Evolutionary conservation across 192 early-diverging fungal species (phyloP).

Genomic region (Paraglomus brasilianum): DNA sequence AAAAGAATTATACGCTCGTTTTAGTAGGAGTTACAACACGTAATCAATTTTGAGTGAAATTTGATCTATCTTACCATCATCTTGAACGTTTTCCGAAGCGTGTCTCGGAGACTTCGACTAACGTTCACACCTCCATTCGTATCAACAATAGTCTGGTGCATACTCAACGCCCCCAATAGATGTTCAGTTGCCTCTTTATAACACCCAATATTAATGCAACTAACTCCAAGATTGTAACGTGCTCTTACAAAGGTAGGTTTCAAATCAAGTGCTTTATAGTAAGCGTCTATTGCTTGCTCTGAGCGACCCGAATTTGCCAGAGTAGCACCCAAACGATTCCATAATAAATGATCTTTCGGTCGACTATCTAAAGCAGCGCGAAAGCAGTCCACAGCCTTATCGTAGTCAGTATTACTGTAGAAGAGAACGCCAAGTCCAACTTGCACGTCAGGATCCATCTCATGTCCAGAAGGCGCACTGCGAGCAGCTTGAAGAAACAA

Average conservation of each 20-base stretch:
- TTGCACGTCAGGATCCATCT: slow-evolving; percentile 91
- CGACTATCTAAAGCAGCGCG: slow-evolving; percentile 80
- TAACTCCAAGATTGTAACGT: slow-evolving; percentile 95
- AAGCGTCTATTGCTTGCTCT: slow-evolving; percentile 86
- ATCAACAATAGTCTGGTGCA: slow-evolving; percentile 60
- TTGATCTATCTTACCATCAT: slow-evolving; percentile 50
- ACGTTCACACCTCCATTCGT: slow-evolving; percentile 53
- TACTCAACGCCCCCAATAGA: slow-evolving; percentile 79
- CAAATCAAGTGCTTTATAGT: slow-evolving; percentile 89
- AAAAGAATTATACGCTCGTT: background rate
- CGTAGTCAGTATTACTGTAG: slow-evolving; percentile 85
- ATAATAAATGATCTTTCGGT: slow-evolving; percentile 88
- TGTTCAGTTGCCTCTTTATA: slow-evolving; percentile 93
- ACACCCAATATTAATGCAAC: slow-evolving; percentile 90
- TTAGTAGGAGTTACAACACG: background rate
- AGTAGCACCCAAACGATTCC: slow-evolving; percentile 97
- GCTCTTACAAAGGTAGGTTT: slow-evolving; percentile 95
- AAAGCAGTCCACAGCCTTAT: slow-evolving; percentile 98
- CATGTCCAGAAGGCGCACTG: slow-evolving; percentile 44
- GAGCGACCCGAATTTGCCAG: slow-evolving; percentile 82
- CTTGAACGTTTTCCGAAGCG: slow-evolving; percentile 55
- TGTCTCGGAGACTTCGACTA: slow-evolving; percentile 64
- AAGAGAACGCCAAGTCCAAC: slow-evolving; percentile 94
- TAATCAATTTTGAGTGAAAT: slow-evolving; percentile 3
- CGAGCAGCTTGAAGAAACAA: slow-evolving; percentile 82